phyloP scores from a whole-genome alignment of 1,284 basidiomycete species.

The Cutaneotrichosporon cavernicola region DNA sequence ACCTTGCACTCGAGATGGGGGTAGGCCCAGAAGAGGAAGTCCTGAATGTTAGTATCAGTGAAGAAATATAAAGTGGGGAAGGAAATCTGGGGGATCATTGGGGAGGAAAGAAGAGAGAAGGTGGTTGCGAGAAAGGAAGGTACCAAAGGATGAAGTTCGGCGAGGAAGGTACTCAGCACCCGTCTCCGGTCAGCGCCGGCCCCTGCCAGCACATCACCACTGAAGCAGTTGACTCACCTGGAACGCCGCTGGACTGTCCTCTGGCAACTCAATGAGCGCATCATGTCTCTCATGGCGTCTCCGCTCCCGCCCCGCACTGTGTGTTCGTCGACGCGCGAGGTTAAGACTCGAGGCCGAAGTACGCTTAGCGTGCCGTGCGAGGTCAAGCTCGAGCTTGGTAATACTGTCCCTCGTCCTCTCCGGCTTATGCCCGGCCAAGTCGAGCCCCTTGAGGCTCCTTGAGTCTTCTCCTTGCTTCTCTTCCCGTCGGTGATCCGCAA shows the following conservation, averaged over 20 bases:
- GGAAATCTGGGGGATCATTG: neutral
- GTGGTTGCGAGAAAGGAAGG: neutral
- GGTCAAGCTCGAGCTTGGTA: neutral
- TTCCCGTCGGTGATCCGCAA: neutral
- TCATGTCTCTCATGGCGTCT: constrained; percentile 22
- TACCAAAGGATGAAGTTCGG: neutral
- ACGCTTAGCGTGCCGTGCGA: constrained; percentile 1
- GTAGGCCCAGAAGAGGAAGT: constrained; percentile 52
- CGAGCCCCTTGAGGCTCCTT: neutral
- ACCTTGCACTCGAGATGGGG: constrained; percentile 74
- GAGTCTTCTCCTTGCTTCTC: neutral
- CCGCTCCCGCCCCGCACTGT: constrained; percentile 10
- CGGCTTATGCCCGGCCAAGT: neutral
- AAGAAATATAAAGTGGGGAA: neutral
- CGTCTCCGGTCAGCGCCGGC: neutral
- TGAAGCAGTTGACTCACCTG: constrained; percentile 27
- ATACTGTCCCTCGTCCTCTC: neutral
- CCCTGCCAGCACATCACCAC: neutral
- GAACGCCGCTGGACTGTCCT: constrained; percentile 43
- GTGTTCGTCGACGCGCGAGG: constrained; percentile 8
- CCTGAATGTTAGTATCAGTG: constrained; percentile 21
- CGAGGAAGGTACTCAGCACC: neutral
- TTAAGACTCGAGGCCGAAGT: constrained; percentile 6
- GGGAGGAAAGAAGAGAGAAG: neutral
- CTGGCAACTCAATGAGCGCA: constrained; percentile 46